phyloP scores from a whole-genome alignment of 345 rosid genomes.

The Eucalyptus urophylla region DNA sequence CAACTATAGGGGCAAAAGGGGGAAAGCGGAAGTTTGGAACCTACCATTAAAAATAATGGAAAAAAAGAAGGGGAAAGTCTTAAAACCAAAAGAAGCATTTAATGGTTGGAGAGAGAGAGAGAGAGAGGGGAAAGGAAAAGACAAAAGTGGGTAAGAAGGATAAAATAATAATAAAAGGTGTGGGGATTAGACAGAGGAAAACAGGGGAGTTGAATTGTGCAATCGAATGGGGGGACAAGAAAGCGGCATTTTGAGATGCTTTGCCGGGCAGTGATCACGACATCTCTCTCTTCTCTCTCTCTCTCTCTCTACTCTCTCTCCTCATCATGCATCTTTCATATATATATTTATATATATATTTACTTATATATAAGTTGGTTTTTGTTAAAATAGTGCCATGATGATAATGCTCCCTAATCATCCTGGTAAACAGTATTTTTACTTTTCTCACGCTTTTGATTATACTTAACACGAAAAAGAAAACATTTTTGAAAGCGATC shows the following conservation, averaged over 20 bases:
- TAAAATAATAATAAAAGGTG: neutral
- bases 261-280: conserved; percentile 34
- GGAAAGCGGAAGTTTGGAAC: neutral
- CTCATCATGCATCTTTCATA: neutral
- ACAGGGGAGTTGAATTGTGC: conserved; percentile 1
- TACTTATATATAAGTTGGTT: neutral
- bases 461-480: neutral
- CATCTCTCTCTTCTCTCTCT: neutral
- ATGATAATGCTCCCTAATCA: neutral
- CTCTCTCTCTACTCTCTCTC: neutral
- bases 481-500: neutral
- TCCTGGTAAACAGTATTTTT: neutral
- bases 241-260: conserved; percentile 27
- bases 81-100: neutral
- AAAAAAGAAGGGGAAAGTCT: neutral
- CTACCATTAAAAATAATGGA: neutral
- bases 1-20: neutral
- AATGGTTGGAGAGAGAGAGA: neutral
- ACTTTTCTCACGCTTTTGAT: neutral
- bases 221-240: conserved; percentile 21
- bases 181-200: neutral
- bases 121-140: neutral
- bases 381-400: neutral
- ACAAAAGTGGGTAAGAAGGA: neutral
- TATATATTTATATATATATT: neutral